Percentiles rank a stretch among this genome's conserved stretches.
Conservation (phyloP, 208 protist genomes). For the Phytomonas sp. region DNA sequence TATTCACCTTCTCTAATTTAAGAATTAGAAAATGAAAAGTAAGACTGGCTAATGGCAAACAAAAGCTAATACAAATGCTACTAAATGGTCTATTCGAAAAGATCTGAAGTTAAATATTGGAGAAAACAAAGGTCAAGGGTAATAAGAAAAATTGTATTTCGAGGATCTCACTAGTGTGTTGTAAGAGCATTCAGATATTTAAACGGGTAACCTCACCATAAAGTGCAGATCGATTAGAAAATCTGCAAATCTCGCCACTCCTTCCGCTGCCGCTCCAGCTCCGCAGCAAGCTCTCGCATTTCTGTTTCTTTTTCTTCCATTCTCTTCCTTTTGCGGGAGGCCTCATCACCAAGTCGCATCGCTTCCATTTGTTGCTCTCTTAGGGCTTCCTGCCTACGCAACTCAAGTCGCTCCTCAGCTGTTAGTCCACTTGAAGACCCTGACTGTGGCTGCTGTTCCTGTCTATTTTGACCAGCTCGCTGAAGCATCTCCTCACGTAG, state of each 20-base stretch:
- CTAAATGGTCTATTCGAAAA: neutral
- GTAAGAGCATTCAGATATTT: neutral
- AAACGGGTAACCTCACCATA: neutral
- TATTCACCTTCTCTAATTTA: neutral
- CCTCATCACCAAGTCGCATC: slow-evolving; percentile 66
- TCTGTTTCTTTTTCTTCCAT: slow-evolving; percentile 47
- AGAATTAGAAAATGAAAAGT: neutral
- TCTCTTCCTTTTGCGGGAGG: slow-evolving; percentile 41
- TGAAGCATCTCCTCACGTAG: slow-evolving; percentile 20
- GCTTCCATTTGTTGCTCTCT: slow-evolving; percentile 71
- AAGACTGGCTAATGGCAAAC: slow-evolving; percentile 1
- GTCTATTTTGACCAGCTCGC: slow-evolving; percentile 1
- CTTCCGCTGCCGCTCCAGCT: slow-evolving; percentile 72
- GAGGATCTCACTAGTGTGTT: too few relatives aligned
- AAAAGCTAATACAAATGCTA: neutral
- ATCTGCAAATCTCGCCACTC: slow-evolving; percentile 69
- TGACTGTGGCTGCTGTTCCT: neutral
- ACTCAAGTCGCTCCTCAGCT: slow-evolving; percentile 44
- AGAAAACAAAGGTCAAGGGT: neutral
- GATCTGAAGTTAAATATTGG: neutral
- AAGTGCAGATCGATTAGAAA: slow-evolving; percentile 27
- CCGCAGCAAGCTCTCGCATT: slow-evolving; percentile 38
- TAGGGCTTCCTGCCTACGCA: slow-evolving; percentile 37
- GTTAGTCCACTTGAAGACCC: slow-evolving; percentile 14
- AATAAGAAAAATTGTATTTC: slow-evolving; percentile 6